Evolutionary conservation across 176 grass and related monocot genomes (phyloP), one percentile per base, ranked within the genome.

Genomic region (Musa beccarii): DNA sequence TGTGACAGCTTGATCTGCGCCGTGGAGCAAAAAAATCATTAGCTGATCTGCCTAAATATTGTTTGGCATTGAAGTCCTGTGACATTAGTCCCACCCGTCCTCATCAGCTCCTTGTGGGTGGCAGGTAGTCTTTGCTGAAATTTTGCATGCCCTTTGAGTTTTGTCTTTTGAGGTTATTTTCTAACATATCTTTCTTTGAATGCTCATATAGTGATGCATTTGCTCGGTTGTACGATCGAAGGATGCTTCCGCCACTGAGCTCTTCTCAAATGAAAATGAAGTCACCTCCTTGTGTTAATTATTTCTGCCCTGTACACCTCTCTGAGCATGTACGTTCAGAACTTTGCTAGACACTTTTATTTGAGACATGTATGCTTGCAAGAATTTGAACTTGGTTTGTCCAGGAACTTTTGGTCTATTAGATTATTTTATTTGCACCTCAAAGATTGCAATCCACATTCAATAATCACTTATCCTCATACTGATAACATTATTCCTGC

Each of bases 91-190:
- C 90, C 71, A 92, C 92, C 84, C 76, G 82, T 66, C 84, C 95
- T 29, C 95, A 98, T 85, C 82, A 93, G 68, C 89, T 98, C 53
- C 86, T 98, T 89, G 78, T 98, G 79, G 95, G 95, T 25, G 95
- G 95, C 74, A 93, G 95, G 90, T 98, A 89, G 72, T 56, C 10
- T 79, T 70, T 50, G 49, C 69, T 87, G 68, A 68, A 13, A 19
- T 73, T 57, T 77, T 75, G 20, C 63, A 53, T 62, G 34, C 43
- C 28, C 50, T 20, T 54, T 59, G 22, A 77, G 7, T 62, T 83
- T 78, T 55, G 56, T 25, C 16, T 12, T 61, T 61, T 13, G 13
- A 50, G 23, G 11, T 53, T 43, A n/a, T 49, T 79, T 56, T 61
- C 43, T 82, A 19, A 43, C 61, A 53, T 65, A n/a, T 64, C 28